Base-by-base conservation (phyloP, 2,329 filamentous ascomycete genomes). In the Apiospora pterosperma region DNA sequence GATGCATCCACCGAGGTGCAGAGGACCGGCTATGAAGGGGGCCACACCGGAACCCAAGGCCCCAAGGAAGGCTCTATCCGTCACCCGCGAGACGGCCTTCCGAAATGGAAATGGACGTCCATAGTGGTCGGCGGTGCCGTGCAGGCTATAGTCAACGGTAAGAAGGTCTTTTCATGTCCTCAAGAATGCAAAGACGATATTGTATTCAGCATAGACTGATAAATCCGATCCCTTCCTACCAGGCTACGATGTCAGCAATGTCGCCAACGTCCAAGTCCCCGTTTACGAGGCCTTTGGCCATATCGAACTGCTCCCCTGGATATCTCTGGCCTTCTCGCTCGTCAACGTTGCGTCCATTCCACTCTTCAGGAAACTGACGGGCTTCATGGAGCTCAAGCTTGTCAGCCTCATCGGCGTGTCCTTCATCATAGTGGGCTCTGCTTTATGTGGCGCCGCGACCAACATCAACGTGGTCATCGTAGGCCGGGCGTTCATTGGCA, bases 221-320 rank as follows among this genome's bases (percentile, higher is more conserved):
- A 16, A 39, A 39, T 34, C 25, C 2, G 36, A 23, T 3, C 12
- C 19, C 19, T 31, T 31, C 3, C 23, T 42, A 44, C 44, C 62
- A 79, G 79, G 78, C 21, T 81, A 80, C 69, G 78, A 80, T 65
- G 73, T 79, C 8, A 78, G 77, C 66, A 80, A 82, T 63, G 79
- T 82, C 21, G 82, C 85, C 8, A 83, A 87, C 67, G 83, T 85
- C 59, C 88, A 88, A 72, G 77, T 76, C 10, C 85, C 84, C 4
- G 82, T 89, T 60, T 88, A 89, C 72, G 76, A 83, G 62, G 84
- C 82, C 25, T 78, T 79, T 55, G 75, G 75, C 5, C 69, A 75
- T 12, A 75, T 80, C 41, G 73, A 78, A 39, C 70, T 79, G 1
- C 70, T 81, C 6, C 74, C 77, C 4, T 80, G 78, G 79, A 71